Base-by-base conservation (phyloP, 495 filamentous ascomycete species). In the Penicillium chermesinum region DNA sequence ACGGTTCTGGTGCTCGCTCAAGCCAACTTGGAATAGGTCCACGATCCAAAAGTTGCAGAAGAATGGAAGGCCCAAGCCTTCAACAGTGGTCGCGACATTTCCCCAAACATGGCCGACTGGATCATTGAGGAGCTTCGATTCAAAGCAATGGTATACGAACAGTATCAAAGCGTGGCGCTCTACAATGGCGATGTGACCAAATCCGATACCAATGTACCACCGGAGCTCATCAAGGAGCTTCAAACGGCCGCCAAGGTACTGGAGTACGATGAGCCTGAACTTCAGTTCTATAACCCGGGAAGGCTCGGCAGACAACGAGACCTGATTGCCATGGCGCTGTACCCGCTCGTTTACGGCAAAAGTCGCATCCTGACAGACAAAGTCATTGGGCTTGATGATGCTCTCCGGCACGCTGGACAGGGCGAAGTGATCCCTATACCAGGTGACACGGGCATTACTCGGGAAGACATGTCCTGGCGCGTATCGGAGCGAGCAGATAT, bases 71-170 rank as follows among this genome's bases (percentile, higher is more conserved):
- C 63, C 8, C 67, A 65, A 47, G 63, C 63, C 6, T 22, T 63
- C 38, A 48, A 52, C 8, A 50, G 54, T 16, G 61, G 42, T 2
- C 21, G 10, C 20, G 71, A 69, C 43, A 62, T 82, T 18, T 69
- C 72, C 0, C 44, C 59, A 1, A 64, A 67, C 15, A 79, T 80
- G 75, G 66, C 76, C 37, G 60, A 79, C 9, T 74, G 71, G 61
- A 74, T 78, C 50, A 69, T 82, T 44, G 57, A 62, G 9, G 79
- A 83, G 50, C 58, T 81, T 13, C 62, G 62, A 14, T 72, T 70
- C 50, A 80, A 79, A 50, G 69, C 72, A 14, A 55, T 62, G 22
- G 48, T 63, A 2, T 67, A 70, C 27, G 61, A 69, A 44, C 27
- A 52, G 4, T 65, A 56, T 15, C 54, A 64, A 10, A 49, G 53